phyloP scores from a whole-genome alignment of 2,329 filamentous ascomycete species.

The Xylariomycetidae sp. region DNA sequence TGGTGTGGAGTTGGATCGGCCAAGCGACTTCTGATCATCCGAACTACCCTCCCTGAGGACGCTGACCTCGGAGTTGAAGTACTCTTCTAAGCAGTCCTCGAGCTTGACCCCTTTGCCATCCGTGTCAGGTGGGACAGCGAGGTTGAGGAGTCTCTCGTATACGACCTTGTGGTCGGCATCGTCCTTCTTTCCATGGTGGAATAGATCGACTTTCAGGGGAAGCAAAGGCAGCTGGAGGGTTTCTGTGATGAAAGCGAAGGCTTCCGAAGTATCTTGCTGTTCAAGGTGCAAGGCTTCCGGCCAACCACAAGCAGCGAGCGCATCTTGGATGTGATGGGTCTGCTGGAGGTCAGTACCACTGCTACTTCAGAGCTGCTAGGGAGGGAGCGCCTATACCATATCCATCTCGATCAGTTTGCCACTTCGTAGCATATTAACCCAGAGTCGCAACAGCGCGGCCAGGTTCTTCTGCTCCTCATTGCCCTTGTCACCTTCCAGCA shows the following conservation, averaged over 20 bases:
- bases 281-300: slow-evolving; percentile 66
- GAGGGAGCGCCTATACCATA: slow-evolving; percentile 50
- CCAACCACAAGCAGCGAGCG: slow-evolving; percentile 84
- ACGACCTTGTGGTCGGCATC: slow-evolving; percentile 91
- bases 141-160: slow-evolving; percentile 82
- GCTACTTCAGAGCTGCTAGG: not conserved
- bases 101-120: slow-evolving; percentile 68
- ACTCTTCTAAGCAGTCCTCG: slow-evolving; percentile 87
- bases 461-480: slow-evolving; percentile 68
- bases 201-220: slow-evolving; percentile 89
- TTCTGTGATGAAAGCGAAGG: slow-evolving; percentile 90
- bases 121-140: slow-evolving; percentile 76
- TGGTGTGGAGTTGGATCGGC: slow-evolving; percentile 28
- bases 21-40: slow-evolving; percentile 40
- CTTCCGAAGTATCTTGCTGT: slow-evolving; percentile 94
- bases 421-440: slow-evolving; percentile 86
- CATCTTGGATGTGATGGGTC: slow-evolving; percentile 77
- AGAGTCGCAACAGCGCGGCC: slow-evolving; percentile 73
- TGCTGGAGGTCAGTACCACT: slow-evolving; percentile 32
- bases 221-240: slow-evolving; percentile 81
- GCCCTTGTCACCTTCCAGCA: slow-evolving; percentile 73
- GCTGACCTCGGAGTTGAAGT: slow-evolving; percentile 91
- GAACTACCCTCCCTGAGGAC: slow-evolving; percentile 70
- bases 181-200: slow-evolving; percentile 80
- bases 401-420: slow-evolving; percentile 82